These are phyloP conservation scores for Cupressus sempervirens DNA, from an alignment of 75 land plant genomes.

Conservation along the genomic window DNA sequence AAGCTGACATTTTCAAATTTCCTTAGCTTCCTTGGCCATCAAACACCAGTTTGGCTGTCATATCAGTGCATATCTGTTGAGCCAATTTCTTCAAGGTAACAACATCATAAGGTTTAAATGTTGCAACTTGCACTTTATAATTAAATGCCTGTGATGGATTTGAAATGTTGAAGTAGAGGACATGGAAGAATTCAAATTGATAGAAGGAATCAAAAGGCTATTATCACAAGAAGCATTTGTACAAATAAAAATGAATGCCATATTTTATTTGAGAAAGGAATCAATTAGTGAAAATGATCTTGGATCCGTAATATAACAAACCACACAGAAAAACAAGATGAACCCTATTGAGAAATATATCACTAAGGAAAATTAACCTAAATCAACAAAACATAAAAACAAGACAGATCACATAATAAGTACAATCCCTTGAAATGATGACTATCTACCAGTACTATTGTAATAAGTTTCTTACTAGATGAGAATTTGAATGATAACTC, in stretches of 20 bases:
- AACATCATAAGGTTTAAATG: not conserved
- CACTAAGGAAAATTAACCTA: no score
- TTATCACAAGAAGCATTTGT: not conserved
- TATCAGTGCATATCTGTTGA: not conserved
- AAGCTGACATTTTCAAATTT: not conserved
- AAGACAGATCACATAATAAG: not conserved
- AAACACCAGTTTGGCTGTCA: not conserved
- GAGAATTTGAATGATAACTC: slow-evolving; percentile 7
- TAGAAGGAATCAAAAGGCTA: not conserved
- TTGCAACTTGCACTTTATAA: not conserved
- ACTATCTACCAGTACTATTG: not conserved
- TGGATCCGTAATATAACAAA: not conserved
- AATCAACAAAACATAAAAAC: no score
- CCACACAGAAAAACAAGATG: not conserved
- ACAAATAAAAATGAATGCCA: not conserved
- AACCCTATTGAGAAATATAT: not conserved
- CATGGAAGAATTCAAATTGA: not conserved
- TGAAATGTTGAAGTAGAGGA: not conserved
- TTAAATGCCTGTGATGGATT: not conserved
- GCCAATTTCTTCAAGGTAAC: not conserved
- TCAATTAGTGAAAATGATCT: not conserved
- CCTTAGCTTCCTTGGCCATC: not conserved
- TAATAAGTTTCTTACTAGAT: not conserved
- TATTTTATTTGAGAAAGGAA: not conserved
- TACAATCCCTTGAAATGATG: not conserved